Evolutionary conservation across 805 yeast genomes (phyloP).

Genomic region (Danielia oregonensis): DNA sequence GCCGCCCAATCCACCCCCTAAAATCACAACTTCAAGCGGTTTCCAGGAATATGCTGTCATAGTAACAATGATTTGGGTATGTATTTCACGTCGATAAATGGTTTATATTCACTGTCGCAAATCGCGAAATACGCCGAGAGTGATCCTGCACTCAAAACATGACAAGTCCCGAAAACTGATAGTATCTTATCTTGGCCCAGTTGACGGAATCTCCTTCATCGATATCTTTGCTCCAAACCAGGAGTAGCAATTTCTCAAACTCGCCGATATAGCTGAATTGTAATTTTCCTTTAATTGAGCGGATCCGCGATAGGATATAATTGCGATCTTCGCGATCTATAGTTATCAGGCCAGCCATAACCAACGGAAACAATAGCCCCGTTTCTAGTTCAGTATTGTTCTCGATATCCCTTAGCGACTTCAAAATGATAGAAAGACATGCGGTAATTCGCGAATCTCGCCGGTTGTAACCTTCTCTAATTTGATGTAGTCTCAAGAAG

Average conservation of each 20-base stretch:
- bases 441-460: slow-evolving; percentile 20
- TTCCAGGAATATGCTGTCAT: slow-evolving; percentile 1
- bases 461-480: slow-evolving; percentile 23
- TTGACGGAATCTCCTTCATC: slow-evolving; percentile 16
- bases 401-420: slow-evolving; percentile 18
- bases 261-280: slow-evolving; percentile 23
- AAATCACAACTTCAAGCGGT: slow-evolving; percentile 14
- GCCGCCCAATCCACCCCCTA: slow-evolving; percentile 12
- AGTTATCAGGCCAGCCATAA: slow-evolving; percentile 27
- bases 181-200: slow-evolving; percentile 28
- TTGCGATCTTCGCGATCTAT: slow-evolving; percentile 16
- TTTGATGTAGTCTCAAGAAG: slow-evolving; percentile 25
- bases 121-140: neutral
- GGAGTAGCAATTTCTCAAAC: slow-evolving; percentile 19
- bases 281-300: slow-evolving; percentile 15
- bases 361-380: slow-evolving; percentile 23
- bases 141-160: slow-evolving; percentile 28
- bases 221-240: slow-evolving; percentile 22
- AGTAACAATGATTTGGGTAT: no score
- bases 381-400: slow-evolving; percentile 21
- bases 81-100: no score
- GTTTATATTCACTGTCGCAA: no score
- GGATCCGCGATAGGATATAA: slow-evolving; percentile 17
- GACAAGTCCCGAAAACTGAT: slow-evolving; percentile 26
- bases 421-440: slow-evolving; percentile 20